phyloP scores from a whole-genome alignment of 352 stramenopile species.

The Peronospora destructor region DNA sequence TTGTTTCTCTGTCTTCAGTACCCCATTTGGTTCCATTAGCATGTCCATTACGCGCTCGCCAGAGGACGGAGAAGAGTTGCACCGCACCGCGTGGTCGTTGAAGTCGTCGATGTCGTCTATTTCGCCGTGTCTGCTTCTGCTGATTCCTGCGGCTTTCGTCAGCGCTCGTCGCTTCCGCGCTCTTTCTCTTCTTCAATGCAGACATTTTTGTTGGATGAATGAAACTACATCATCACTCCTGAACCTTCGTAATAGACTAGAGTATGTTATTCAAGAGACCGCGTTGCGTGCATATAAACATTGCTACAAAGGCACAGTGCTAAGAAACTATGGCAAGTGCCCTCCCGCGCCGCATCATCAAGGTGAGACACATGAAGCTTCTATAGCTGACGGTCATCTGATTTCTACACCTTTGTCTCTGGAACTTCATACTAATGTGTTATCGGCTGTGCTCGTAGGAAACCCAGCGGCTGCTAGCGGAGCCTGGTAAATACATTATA shows the following conservation, averaged over 20 bases:
- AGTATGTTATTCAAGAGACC: conserved; percentile 1
- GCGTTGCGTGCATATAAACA: not conserved
- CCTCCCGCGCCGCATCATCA: conserved; percentile 68
- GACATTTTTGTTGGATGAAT: too few species aligned
- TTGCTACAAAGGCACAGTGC: not conserved
- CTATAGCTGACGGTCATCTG: not conserved
- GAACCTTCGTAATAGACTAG: conserved; percentile 3
- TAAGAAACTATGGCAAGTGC: conserved; percentile 44
- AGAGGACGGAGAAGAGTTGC: conserved; percentile 23
- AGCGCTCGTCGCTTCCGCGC: conserved; percentile 6
- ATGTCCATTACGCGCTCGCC: conserved; percentile 49
- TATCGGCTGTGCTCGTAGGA: conserved; percentile 51
- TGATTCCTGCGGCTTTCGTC: conserved; percentile 20
- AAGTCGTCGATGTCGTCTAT: conserved; percentile 76
- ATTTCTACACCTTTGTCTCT: not conserved
- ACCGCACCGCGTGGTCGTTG: not conserved
- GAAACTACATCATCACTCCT: conserved; percentile 20
- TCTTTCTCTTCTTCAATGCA: conserved; percentile 2
- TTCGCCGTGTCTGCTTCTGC: conserved; percentile 40
- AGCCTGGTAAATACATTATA: conserved; percentile 64
- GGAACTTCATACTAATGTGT: not conserved
- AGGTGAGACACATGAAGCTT: conserved; percentile 24
- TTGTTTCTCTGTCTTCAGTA: conserved; percentile 37
- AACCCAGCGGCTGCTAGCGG: conserved; percentile 91
- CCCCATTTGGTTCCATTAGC: conserved; percentile 33